Percentiles rank a stretch among this genome's conserved stretches.
Conservation (phyloP, 2,329 filamentous ascomycete species). For the Fusarium irregulare region DNA sequence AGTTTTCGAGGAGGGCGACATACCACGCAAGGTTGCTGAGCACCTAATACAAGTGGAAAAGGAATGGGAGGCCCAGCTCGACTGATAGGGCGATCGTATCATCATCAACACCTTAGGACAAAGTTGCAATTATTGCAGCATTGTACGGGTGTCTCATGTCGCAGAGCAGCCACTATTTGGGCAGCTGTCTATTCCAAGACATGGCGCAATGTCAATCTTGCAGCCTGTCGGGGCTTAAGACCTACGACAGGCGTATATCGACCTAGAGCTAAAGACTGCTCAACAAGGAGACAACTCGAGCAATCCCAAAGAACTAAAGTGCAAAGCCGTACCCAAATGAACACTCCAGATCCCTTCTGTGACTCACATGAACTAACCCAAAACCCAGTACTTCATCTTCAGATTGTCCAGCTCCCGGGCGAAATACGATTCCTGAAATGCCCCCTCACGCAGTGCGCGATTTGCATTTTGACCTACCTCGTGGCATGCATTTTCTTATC, state of each 20-base stretch:
- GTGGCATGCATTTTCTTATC: constrained; percentile 35
- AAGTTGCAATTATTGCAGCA: neutral
- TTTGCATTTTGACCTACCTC: constrained; percentile 9
- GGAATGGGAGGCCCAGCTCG: constrained; percentile 50
- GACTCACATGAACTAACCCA: constrained; percentile 1
- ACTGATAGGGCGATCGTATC: constrained; percentile 3
- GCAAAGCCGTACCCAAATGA: constrained; percentile 22
- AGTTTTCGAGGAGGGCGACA: constrained; percentile 61
- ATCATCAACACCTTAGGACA: neutral
- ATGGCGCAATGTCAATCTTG: neutral
- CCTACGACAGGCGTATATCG: neutral
- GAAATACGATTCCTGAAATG: neutral
- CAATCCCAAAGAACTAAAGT: neutral
- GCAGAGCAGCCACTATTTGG: neutral
- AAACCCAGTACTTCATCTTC: neutral
- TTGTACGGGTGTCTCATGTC: neutral
- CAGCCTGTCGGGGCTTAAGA: neutral
- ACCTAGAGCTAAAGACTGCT: neutral
- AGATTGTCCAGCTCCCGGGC: neutral
- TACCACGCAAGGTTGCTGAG: constrained; percentile 63
- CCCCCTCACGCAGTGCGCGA: neutral
- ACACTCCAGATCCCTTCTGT: constrained; percentile 6
- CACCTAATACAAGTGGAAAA: constrained; percentile 60
- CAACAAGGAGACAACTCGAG: neutral
- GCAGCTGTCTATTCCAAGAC: neutral